Evolutionary conservation across 495 filamentous ascomycete genomes (phyloP).

Genomic region (Aspergillus diversus): DNA sequence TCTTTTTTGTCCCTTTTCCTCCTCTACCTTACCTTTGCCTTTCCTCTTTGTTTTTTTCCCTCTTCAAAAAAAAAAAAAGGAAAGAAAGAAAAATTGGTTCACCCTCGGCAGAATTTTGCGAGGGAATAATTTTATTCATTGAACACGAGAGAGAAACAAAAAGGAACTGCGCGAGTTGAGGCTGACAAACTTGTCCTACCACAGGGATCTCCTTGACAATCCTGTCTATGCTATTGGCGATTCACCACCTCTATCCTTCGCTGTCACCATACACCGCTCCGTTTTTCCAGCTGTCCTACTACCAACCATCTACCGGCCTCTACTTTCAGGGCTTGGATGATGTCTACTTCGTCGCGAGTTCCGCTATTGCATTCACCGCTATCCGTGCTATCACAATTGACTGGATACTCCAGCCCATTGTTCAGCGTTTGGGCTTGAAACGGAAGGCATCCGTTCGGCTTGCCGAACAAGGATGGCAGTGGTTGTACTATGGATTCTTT

Average conservation of each 20-base stretch:
- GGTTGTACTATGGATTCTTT: constrained; percentile 76
- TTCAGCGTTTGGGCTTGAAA: constrained; percentile 66
- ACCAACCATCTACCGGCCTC: constrained; percentile 63
- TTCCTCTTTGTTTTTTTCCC: neutral
- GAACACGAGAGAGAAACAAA: neutral
- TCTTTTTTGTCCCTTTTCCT: neutral
- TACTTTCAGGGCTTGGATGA: constrained; percentile 82
- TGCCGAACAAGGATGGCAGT: constrained; percentile 90
- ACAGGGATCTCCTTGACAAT: constrained; percentile 78
- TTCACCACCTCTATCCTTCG: constrained; percentile 78
- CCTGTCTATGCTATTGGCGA: constrained; percentile 73
- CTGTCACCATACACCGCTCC: constrained; percentile 77
- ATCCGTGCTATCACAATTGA: constrained; percentile 85
- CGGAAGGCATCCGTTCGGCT: constrained; percentile 77
- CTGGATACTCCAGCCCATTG: constrained; percentile 79
- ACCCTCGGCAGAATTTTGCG: neutral
- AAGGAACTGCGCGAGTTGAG: constrained; percentile 25
- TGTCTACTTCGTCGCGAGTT: constrained; percentile 75
- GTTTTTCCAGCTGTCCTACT: constrained; percentile 86
- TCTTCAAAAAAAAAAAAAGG: neutral
- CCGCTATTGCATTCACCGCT: constrained; percentile 82
- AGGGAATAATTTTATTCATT: constrained; percentile 6
- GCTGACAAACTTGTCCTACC: constrained; percentile 7
- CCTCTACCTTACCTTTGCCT: neutral
- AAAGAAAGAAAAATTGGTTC: neutral